These are phyloP conservation scores for Zygosaccharomyces rouxii DNA, from an alignment of 805 yeast genomes.

Conservation along the genomic window DNA sequence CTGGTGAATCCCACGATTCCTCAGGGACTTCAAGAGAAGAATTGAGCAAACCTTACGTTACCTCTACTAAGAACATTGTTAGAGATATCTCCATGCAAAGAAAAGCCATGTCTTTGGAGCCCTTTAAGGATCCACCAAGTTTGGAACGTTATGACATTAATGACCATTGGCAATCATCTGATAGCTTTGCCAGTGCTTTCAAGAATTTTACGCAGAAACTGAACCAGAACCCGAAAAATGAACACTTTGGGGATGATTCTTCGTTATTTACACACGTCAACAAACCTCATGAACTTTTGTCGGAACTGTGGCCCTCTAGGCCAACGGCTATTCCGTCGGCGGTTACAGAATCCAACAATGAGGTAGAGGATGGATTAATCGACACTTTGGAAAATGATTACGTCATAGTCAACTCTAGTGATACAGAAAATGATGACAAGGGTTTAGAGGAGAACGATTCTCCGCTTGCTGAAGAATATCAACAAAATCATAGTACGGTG, in stretches of 20 bases:
- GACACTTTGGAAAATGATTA: slow-evolving; percentile 9
- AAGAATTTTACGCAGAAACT: slow-evolving; percentile 27
- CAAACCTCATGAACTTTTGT: slow-evolving; percentile 33
- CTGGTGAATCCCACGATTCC: slow-evolving; percentile 50
- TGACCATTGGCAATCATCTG: slow-evolving; percentile 42
- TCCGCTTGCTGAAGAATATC: not conserved
- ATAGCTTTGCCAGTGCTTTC: slow-evolving; percentile 36
- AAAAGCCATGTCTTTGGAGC: slow-evolving; percentile 35
- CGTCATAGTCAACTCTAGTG: slow-evolving; percentile 8
- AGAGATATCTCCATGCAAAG: slow-evolving; percentile 55
- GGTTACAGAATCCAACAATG: not conserved
- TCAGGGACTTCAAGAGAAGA: slow-evolving; percentile 32
- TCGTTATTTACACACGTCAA: slow-evolving; percentile 25
- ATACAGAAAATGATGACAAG: slow-evolving; percentile 13
- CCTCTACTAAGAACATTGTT: slow-evolving; percentile 53
- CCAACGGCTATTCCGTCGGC: not conserved
- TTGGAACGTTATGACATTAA: slow-evolving; percentile 24
- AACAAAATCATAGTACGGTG: not conserved
- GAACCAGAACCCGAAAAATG: slow-evolving; percentile 13
- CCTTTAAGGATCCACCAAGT: slow-evolving; percentile 27
- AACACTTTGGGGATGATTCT: slow-evolving; percentile 23
- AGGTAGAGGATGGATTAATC: not conserved
- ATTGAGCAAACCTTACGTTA: slow-evolving; percentile 29
- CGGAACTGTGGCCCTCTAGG: slow-evolving; percentile 29
- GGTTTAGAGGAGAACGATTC: slow-evolving; percentile 10